Percentiles rank a stretch among this genome's conserved stretches.
These are phyloP conservation scores for Boletellus ananas DNA, from an alignment of 768 basidiomycete genomes.

Conservation along the genomic window DNA sequence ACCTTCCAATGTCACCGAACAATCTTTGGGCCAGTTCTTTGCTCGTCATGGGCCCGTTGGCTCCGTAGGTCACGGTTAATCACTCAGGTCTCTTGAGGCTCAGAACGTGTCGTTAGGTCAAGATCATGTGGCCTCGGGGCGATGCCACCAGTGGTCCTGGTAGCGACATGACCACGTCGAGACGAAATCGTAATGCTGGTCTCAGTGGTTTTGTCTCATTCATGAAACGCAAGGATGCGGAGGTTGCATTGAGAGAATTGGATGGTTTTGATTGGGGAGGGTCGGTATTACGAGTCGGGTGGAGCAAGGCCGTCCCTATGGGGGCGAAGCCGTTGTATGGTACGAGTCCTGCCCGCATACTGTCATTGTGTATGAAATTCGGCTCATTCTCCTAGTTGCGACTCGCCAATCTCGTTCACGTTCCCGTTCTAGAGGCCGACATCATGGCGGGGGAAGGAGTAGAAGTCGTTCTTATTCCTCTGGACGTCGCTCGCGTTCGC, in stretches of 20 bases:
- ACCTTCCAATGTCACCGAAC: constrained; percentile 83
- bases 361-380: background rate
- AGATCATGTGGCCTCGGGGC: constrained; percentile 98
- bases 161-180: constrained; percentile 68
- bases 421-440: constrained; percentile 33
- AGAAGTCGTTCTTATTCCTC: constrained; percentile 26
- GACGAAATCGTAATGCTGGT: constrained; percentile 68
- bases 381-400: constrained; percentile 12
- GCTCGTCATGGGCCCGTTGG: constrained; percentile 91
- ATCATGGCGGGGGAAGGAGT: constrained; percentile 21
- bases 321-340: constrained; percentile 79
- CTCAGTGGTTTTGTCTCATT: constrained; percentile 96
- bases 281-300: constrained; percentile 80
- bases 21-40: constrained; percentile 83
- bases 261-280: constrained; percentile 97
- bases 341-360: constrained; percentile 31
- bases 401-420: constrained; percentile 31
- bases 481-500: constrained; percentile 28
- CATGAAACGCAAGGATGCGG: constrained; percentile 92
- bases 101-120: constrained; percentile 52
- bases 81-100: background rate
- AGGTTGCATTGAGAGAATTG: constrained; percentile 79
- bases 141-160: constrained; percentile 67
- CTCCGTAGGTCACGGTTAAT: constrained; percentile 50
- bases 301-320: constrained; percentile 95